Evolutionary conservation across 257 asterid genomes (phyloP).

Genomic region (Solanum tarapatanum): DNA sequence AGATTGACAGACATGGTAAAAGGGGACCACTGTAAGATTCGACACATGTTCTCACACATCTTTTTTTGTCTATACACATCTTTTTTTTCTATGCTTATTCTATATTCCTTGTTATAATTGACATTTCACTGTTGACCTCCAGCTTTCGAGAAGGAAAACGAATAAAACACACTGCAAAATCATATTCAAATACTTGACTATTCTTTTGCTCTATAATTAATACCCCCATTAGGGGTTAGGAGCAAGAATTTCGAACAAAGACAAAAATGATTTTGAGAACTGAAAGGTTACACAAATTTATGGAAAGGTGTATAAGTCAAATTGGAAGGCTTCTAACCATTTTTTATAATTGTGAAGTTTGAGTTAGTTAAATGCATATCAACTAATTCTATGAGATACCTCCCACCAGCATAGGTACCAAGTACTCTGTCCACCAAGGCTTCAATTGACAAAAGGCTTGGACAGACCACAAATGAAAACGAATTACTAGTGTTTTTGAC

Average conservation of each 20-base stretch:
- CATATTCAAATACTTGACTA: neutral
- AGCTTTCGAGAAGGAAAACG: neutral
- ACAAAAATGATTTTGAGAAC: neutral
- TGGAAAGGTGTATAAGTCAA: neutral
- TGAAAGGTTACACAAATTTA: neutral
- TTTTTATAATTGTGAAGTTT: neutral
- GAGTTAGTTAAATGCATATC: neutral
- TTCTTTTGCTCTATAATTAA: neutral
- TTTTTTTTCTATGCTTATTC: neutral
- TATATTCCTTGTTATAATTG: neutral
- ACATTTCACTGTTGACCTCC: neutral
- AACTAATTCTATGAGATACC: neutral
- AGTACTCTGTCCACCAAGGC: neutral
- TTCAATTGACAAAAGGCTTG: no score
- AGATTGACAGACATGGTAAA: neutral
- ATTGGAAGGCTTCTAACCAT: neutral
- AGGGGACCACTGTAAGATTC: neutral
- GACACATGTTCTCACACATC: neutral
- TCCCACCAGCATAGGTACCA: neutral
- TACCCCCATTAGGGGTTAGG: neutral
- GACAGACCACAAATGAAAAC: neutral
- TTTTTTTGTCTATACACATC: neutral
- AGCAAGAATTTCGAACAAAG: neutral
- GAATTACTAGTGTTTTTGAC: neutral
- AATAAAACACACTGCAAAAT: neutral